Conservation (phyloP, 306 rosid genomes). For the Corylus heterophylla region DNA sequence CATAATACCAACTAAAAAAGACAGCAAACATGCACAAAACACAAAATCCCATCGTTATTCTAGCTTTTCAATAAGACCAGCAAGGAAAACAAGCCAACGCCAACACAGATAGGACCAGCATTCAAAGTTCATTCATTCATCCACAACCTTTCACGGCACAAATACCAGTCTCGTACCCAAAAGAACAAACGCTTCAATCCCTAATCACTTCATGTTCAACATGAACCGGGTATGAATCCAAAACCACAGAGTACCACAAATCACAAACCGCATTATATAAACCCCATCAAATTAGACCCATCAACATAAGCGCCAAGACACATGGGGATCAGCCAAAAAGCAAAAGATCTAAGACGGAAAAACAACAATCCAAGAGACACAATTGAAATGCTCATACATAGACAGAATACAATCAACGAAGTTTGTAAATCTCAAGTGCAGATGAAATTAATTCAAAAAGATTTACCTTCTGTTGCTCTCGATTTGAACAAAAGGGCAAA, state of each 20-base stretch:
- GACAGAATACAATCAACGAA: not conserved
- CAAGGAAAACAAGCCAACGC: not conserved
- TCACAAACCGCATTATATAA: not conserved
- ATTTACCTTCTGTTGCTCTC: slow-evolving; percentile 23
- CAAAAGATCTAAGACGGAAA: slow-evolving; percentile 41
- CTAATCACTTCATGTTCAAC: not conserved
- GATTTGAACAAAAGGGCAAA: slow-evolving; percentile 31
- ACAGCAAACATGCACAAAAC: not conserved
- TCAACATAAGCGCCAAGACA: not conserved
- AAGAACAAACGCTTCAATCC: not conserved
- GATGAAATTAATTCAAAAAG: not conserved
- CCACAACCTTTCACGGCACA: not conserved
- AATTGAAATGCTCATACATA: not conserved
- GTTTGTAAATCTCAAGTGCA: not conserved
- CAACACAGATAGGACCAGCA: not conserved
- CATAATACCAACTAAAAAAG: not conserved
- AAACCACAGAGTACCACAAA: not conserved
- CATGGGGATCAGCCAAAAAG: slow-evolving; percentile 12
- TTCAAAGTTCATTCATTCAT: not conserved
- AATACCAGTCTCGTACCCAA: not conserved
- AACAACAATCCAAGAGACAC: not conserved
- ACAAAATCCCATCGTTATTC: not conserved
- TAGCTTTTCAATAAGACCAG: not conserved
- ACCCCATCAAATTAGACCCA: not conserved
- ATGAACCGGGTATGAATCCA: not conserved